Conservation (phyloP, 257 asterid genomes). For the Forsythia suspensa region DNA sequence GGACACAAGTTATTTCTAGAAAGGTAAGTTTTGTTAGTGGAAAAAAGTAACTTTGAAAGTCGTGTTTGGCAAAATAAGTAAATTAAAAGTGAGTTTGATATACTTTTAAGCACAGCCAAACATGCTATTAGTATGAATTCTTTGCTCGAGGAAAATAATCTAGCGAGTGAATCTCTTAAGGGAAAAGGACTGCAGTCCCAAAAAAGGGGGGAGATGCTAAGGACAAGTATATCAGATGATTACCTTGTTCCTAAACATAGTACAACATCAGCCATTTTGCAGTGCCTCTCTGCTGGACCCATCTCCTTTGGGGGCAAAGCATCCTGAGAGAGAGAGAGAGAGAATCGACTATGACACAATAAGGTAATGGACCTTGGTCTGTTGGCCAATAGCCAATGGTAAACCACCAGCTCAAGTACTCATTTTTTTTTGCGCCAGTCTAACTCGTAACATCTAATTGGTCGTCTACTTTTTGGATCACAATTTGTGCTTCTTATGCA, state of each 20-base stretch:
- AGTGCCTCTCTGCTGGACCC: constrained; percentile 85
- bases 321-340: constrained; percentile 51
- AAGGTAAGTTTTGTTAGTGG: neutral
- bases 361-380: constrained; percentile 11
- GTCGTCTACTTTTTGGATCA: constrained; percentile 10
- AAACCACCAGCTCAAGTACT: constrained; percentile 6
- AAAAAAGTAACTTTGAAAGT: neutral
- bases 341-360: constrained; percentile 26
- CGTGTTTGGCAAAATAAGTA: neutral
- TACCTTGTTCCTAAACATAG: constrained; percentile 96
- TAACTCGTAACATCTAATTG: neutral
- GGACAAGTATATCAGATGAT: constrained; percentile 9
- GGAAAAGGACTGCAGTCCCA: constrained; percentile 15
- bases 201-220: constrained; percentile 4
- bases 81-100: neutral
- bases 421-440: neutral
- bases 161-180: constrained; percentile 2
- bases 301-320: constrained; percentile 93
- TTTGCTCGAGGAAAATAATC: neutral
- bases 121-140: neutral
- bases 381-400: constrained; percentile 12
- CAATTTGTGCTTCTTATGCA: constrained; percentile 5
- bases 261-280: constrained; percentile 91
- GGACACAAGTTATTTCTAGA: neutral
- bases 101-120: neutral